Evolutionary conservation across 1,139 yeast genomes (phyloP), one percentile per base, ranked within the genome.

Genomic region (Blastobotrys petasosporus): DNA sequence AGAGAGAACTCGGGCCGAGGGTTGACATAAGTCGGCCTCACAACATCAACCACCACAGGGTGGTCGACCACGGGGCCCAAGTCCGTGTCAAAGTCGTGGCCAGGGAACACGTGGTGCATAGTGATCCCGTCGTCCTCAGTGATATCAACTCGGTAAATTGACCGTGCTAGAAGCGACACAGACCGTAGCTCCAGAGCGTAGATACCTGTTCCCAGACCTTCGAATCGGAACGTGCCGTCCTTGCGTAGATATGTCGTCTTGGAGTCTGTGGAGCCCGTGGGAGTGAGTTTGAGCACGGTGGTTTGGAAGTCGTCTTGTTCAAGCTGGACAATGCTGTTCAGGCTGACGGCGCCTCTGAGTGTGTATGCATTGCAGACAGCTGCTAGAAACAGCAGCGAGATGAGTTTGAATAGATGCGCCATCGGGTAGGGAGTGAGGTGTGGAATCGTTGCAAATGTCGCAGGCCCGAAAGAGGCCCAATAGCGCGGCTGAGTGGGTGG

Each of bases 1-100:
- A 66, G 46, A 37, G 64, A 61, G 47, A 68, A 68, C 20, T 55
- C 54, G 29, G 63, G 65, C 7, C 70, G 54, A 17, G 54, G 54
- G 16, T 52, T 54, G 20, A 60, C 47, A 34, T 59, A 57, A 9
- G 48, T 39, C 9, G 53, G 48, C 35, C 58, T 45, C 12, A 11
- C 29, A 10, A 33, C 47, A 10, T 36, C 39, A 10, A 40, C 6
- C 2, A 34, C 30, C 11, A 58, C 31, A 1, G 70, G 70, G 38
- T 54, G 57, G 9, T 50, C 53, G 4, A 57, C 61, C 5, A 51
- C 36, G 1, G 66, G 64, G 3, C 69, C 68, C 15, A 52, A 45
- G 32, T 57, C 63, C 2, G 47, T 50, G 37, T 42, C 46, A 35
- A 57, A 47, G 30, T 58, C 58, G 42, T 63, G 65, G 31, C 66